phyloP scores from a whole-genome alignment of 1,284 basidiomycete species.

The Lentinula novae-zelandiae region DNA sequence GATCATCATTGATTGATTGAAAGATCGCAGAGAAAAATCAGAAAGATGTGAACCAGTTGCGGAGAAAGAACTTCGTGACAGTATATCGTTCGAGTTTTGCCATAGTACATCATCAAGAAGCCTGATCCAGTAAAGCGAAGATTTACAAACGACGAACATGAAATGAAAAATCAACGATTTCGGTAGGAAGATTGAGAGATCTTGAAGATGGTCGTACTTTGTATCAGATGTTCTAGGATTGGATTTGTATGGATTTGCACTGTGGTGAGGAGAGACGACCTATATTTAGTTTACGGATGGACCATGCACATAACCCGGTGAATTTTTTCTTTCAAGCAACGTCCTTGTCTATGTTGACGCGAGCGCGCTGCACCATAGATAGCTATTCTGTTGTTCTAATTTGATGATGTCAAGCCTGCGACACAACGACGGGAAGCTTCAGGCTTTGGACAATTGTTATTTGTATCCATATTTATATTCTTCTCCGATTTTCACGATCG shows the following conservation, averaged over 20 bases:
- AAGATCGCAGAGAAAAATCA: background rate
- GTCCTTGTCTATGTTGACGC: background rate
- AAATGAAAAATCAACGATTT: background rate
- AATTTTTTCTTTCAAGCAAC: too few relatives aligned
- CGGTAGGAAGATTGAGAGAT: too few relatives aligned
- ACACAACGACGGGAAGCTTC: too few relatives aligned
- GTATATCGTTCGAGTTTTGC: background rate
- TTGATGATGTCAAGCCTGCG: background rate
- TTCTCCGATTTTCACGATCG: background rate
- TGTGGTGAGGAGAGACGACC: too few relatives aligned
- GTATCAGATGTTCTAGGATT: too few relatives aligned
- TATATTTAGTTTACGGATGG: too few relatives aligned
- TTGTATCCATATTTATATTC: background rate
- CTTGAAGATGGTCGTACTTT: too few relatives aligned
- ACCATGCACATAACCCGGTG: too few relatives aligned
- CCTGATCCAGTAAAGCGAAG: background rate
- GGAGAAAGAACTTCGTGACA: background rate
- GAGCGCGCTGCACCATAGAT: background rate
- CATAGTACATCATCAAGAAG: background rate
- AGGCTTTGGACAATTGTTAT: background rate
- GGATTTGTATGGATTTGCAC: too few relatives aligned
- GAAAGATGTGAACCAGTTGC: background rate
- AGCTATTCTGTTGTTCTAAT: background rate
- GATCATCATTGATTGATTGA: background rate
- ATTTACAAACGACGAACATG: background rate